Conservation (phyloP, 1,139 yeast species). For the Meyerozyma elateridarum region DNA sequence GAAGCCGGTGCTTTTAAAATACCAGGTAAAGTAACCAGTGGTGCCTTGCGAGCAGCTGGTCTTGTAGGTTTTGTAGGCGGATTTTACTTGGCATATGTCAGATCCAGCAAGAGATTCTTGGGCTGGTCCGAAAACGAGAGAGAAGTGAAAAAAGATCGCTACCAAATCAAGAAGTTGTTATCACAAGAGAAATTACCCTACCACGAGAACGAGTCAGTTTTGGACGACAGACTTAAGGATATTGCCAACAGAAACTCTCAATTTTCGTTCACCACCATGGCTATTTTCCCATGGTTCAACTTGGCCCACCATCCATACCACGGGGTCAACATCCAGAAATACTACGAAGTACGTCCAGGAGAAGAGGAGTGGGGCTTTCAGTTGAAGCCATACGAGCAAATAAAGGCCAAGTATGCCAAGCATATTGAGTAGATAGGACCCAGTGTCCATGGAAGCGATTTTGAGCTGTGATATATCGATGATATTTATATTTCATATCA, state of each 20-base stretch:
- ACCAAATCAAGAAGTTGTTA: conserved; percentile 64
- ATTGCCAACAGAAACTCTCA: conserved; percentile 78
- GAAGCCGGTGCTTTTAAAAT: conserved; percentile 55
- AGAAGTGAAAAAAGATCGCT: conserved; percentile 72
- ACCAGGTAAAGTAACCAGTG: conserved; percentile 49
- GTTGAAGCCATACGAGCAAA: conserved; percentile 43
- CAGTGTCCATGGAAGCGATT: no score
- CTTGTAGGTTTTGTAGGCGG: conserved; percentile 69
- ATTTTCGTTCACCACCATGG: conserved; percentile 58
- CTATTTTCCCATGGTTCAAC: conserved; percentile 80
- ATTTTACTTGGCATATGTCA: conserved; percentile 60
- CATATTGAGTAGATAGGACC: conserved; percentile 26
- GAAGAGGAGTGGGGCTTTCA: conserved; percentile 48
- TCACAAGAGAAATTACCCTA: conserved; percentile 67
- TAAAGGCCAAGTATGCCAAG: conserved; percentile 39
- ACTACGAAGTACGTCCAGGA: conserved; percentile 61
- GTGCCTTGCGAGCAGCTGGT: conserved; percentile 55
- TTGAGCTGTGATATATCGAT: no score
- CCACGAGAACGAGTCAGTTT: conserved; percentile 50
- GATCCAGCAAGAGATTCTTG: conserved; percentile 68
- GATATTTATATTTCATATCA: no score
- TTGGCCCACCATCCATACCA: conserved; percentile 79
- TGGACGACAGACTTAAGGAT: conserved; percentile 70
- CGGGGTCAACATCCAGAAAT: conserved; percentile 68
- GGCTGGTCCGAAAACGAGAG: conserved; percentile 72